A percentile compares a stretch with the other conserved stretches of the same genome.
These are phyloP conservation scores for Skeletonema marinoi DNA, from an alignment of 108 stramenopile species.

Conservation along the genomic window DNA sequence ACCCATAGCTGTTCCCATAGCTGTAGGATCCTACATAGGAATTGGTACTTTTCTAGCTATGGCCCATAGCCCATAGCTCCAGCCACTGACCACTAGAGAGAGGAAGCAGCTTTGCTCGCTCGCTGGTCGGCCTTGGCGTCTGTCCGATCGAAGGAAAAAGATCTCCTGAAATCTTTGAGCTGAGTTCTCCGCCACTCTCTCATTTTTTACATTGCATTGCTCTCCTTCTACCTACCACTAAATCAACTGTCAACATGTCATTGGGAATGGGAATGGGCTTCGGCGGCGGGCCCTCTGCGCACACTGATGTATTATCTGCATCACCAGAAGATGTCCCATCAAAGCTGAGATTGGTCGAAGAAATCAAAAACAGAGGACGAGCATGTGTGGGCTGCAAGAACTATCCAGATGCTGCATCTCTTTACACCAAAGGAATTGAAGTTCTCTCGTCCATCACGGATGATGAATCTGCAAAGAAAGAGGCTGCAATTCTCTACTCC, in stretches of 20 bases:
- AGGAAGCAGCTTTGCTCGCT: too few relatives aligned
- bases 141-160: too few relatives aligned
- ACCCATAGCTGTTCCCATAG: too few relatives aligned
- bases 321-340: constrained; percentile 57
- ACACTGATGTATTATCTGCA: constrained; percentile 61
- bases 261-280: constrained; percentile 39
- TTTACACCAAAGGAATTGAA: constrained; percentile 77
- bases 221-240: too few relatives aligned
- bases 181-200: too few relatives aligned
- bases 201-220: too few relatives aligned
- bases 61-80: too few relatives aligned
- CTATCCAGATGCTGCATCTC: constrained; percentile 68
- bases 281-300: constrained; percentile 42
- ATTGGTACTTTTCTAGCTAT: too few relatives aligned
- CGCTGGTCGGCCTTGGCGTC: too few relatives aligned
- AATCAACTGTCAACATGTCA: neutral
- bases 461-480: constrained; percentile 19
- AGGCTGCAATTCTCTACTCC: constrained; percentile 52
- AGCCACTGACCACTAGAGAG: too few relatives aligned
- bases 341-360: constrained; percentile 66
- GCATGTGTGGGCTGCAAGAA: constrained; percentile 59
- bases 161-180: too few relatives aligned
- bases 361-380: constrained; percentile 77
- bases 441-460: constrained; percentile 22
- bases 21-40: too few relatives aligned